Base-by-base conservation (phyloP, 1,139 yeast species). In the Yamadazyma spencermartinsiae region DNA sequence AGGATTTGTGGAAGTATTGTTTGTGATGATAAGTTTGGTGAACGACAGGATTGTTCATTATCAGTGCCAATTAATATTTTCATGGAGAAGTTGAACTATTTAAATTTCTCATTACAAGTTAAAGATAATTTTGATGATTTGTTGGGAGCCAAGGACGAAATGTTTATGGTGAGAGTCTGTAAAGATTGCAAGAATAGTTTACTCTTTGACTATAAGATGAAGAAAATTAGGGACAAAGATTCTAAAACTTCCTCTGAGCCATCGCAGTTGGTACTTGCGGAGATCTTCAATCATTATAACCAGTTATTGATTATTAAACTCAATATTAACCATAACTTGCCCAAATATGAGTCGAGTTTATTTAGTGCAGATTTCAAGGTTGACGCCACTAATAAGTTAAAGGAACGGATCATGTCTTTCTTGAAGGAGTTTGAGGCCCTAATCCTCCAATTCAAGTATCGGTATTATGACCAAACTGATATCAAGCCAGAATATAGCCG, bases 1-100 rank as follows among this genome's bases (percentile, higher is more conserved):
- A 67, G 96, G 24, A 59, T 87, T 24, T 92, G 98, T 64, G 98
- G 98, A 0, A 56, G 62, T 23, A 76, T 86, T 1, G 89, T 88
- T 0, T 90, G 98, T 63, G 95, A 86, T 28, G 84, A 82, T 51
- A 54, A 74, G 0, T 52, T 48, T 27, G 62, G 63, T 2, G 57
- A 56, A 32, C 48, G 72, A 12, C 50, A 56, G 38, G 48, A 52
- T 8, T 90, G 98, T 58, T 87, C 96, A 0, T 77, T 82, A 51
- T 77, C 80, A 42, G 82, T 87, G 0, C 88, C 90, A 0, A 51
- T 85, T 1, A 57, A 65, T 5, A 59, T 74, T 8, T 58, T 86
- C 15, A 58, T 79, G 9, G 69, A 65, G 14, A 58, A 70, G 31
- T 50, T 75, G 28, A 69, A 70, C 3, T 43, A 53, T 13, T 51